Conservation (phyloP, 805 yeast genomes). For the Teunomyces pallodes region DNA sequence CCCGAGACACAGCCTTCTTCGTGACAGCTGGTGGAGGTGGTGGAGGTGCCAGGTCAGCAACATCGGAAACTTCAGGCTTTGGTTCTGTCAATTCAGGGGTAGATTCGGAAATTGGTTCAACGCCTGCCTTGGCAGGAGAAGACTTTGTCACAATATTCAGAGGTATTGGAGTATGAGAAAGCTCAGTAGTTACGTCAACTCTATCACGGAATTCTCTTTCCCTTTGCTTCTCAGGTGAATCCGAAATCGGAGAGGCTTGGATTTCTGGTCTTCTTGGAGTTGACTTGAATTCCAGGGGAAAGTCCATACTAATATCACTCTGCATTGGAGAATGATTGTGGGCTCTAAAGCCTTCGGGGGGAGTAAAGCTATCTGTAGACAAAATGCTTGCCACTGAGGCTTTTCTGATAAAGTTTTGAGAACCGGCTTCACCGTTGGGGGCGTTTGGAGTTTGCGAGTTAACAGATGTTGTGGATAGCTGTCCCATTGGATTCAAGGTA, state of each 20-base stretch:
- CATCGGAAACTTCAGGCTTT: background rate
- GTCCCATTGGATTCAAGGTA: constrained; percentile 10
- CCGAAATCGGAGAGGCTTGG: background rate
- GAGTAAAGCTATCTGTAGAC: constrained; percentile 17
- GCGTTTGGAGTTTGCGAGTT: constrained; percentile 11
- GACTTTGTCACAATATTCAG: background rate
- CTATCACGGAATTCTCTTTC: constrained; percentile 7
- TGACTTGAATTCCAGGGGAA: constrained; percentile 26
- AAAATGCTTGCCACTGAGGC: constrained; percentile 20
- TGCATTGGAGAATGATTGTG: constrained; percentile 27
- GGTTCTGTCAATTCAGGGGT: background rate
- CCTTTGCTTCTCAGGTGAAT: constrained; percentile 3
- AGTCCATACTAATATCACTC: constrained; percentile 32
- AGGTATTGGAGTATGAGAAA: background rate
- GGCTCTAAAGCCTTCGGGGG: constrained; percentile 10
- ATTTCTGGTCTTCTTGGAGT: constrained; percentile 6
- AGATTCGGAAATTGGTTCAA: background rate
- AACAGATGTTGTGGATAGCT: constrained; percentile 18
- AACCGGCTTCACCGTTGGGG: background rate
- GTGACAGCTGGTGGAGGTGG: constrained; percentile 13
- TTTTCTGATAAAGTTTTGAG: constrained; percentile 12
- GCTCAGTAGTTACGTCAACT: constrained; percentile 14
- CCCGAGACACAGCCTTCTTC: constrained; percentile 7
- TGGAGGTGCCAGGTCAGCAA: constrained; percentile 9
- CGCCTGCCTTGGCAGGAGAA: background rate